Base-by-base conservation (phyloP, 768 basidiomycete species). In the Tylopilus sp. region DNA sequence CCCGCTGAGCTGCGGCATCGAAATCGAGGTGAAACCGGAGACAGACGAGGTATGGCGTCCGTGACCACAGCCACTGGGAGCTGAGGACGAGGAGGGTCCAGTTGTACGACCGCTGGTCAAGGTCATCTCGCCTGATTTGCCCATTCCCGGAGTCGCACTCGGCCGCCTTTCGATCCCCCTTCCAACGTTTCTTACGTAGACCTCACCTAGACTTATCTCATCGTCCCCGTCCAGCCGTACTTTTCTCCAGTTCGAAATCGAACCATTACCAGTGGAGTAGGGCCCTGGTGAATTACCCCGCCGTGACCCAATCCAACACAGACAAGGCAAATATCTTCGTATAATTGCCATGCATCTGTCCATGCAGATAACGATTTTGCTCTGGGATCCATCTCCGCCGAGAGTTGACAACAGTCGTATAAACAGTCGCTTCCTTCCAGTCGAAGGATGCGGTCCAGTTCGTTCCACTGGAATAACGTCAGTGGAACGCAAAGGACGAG, bases 271-370 rank as follows among this genome's bases (percentile, higher is more conserved):
- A 7, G 77, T 76, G 2, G 80, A 76, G 57, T 81, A 82, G 2
- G 79, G 75, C 47, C 69, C 60, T 1, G 67, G 56, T 0, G 80
- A 76, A 50, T 78, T 75, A 31, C 73, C 71, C 25, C 83, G 75
- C 70, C 77, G 86, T 3, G 78, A 74, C 13, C 88, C 86, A 60
- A 85, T 78, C 88, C 88, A 91, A 17, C 90, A 60, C 90, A 91
- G 41, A 89, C 74, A 36, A 91, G 73, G 54, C 91, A 92, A 20
- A 86, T 84, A 53, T 92, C 91, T 68, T 93, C 90, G 59, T 92
- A 93, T 11, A 91, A 73, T 21, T 80, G 79, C 88, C 88, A 91
- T 9, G 79, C 79, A 55, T 91, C 89, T 13, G 81, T 76, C 86
- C 86, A 89, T 3, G 75, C 57, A 4, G 80, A 73, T 18, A 78